Evolutionary conservation across 495 filamentous ascomycete genomes (phyloP).

Genomic region (Podospora australis): DNA sequence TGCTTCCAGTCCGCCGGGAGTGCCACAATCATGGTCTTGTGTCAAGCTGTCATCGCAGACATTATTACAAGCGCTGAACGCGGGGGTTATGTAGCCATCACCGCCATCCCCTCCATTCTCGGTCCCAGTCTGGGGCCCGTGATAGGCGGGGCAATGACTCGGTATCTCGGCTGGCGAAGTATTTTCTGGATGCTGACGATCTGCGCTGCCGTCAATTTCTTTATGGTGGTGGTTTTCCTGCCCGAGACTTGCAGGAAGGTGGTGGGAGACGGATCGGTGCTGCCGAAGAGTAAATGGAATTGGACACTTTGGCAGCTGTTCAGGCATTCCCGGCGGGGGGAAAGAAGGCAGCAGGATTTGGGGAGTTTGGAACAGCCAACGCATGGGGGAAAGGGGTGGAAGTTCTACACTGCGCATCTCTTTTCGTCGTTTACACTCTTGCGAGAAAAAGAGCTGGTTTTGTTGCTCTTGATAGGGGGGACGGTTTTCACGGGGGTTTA

Average conservation of each 20-base stretch:
- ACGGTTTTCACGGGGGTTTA: constrained; percentile 56
- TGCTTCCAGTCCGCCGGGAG: constrained; percentile 51
- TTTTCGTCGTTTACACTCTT: constrained; percentile 40
- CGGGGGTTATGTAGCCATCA: constrained; percentile 40
- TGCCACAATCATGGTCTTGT: constrained; percentile 45
- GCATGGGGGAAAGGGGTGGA: background rate
- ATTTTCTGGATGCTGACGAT: constrained; percentile 59
- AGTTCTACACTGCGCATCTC: background rate
- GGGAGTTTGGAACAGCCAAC: background rate
- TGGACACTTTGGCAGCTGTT: constrained; percentile 22
- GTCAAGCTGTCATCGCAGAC: constrained; percentile 51
- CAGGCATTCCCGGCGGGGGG: constrained; percentile 49
- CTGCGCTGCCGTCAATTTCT: constrained; percentile 19
- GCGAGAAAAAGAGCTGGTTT: constrained; percentile 51
- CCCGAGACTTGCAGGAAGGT: constrained; percentile 52
- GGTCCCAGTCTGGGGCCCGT: constrained; percentile 27
- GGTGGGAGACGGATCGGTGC: constrained; percentile 46
- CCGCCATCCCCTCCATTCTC: constrained; percentile 30
- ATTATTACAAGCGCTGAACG: constrained; percentile 47
- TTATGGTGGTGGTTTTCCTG: constrained; percentile 31
- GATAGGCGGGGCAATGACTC: constrained; percentile 55
- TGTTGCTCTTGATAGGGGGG: constrained; percentile 51
- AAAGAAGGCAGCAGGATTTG: background rate
- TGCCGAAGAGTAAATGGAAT: constrained; percentile 1
- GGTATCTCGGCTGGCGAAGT: constrained; percentile 36